A percentile compares a stretch with the other conserved stretches of the same genome.
Conservation (phyloP, 306 rosid genomes). For the Lupinus albus region DNA sequence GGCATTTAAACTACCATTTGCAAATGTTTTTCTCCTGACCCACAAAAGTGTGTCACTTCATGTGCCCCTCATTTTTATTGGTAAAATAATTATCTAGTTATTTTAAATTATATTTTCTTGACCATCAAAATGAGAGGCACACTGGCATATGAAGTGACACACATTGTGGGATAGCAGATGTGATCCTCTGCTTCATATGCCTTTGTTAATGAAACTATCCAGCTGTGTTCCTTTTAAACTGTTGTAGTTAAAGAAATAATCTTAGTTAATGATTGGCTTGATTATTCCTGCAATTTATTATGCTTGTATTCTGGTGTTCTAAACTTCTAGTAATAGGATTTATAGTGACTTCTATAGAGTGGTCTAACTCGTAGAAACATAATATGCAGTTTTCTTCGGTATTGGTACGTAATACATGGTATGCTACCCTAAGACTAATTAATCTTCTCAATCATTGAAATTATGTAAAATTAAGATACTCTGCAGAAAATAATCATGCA, state of each 20-base stretch:
- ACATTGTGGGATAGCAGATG: neutral
- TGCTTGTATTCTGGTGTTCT: conserved; percentile 3
- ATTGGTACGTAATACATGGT: too few species aligned
- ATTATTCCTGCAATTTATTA: neutral
- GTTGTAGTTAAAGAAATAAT: conserved; percentile 6
- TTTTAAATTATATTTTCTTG: neutral
- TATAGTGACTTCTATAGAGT: conserved; percentile 17
- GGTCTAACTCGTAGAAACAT: too few species aligned
- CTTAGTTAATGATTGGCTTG: conserved; percentile 28
- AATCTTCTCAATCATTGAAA: conserved; percentile 21
- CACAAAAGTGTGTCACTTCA: neutral
- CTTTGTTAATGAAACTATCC: conserved; percentile 7
- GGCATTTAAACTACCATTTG: conserved; percentile 18
- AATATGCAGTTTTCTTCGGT: too few species aligned
- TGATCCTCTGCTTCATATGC: neutral
- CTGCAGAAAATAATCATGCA: conserved; percentile 11
- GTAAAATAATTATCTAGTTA: too few species aligned
- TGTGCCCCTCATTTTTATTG: too few species aligned
- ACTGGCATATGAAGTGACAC: too few species aligned
- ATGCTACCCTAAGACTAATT: too few species aligned
- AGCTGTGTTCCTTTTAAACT: neutral
- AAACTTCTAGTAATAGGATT: conserved; percentile 10
- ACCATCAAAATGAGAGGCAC: too few species aligned
- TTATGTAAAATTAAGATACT: conserved; percentile 9
- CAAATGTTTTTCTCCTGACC: neutral